Evolutionary conservation across 805 yeast species (phyloP).

Genomic region (Groenewaldozyma salmanticensis): DNA sequence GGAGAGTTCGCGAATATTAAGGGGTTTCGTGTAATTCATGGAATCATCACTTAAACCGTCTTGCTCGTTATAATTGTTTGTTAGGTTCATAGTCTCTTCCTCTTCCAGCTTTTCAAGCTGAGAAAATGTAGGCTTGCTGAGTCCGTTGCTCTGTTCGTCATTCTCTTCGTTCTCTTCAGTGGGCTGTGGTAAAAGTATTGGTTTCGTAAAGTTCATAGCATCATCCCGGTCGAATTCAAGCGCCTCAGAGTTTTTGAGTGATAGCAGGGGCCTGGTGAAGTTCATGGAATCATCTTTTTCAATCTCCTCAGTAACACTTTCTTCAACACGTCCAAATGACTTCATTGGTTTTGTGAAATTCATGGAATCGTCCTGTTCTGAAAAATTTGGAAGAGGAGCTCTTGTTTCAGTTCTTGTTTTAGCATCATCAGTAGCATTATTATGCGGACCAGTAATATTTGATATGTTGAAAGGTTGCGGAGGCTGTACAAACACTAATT

Average conservation of each 20-base stretch:
- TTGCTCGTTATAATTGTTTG: not conserved
- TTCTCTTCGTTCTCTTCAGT: not conserved
- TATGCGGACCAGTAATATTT: too few species aligned
- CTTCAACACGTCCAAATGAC: not conserved
- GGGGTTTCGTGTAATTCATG: not conserved
- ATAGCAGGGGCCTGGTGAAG: conserved; percentile 2
- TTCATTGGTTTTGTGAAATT: conserved; percentile 5
- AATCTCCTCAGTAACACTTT: conserved; percentile 3
- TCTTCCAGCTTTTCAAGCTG: not conserved
- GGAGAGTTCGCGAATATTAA: too few species aligned
- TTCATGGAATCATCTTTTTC: conserved; percentile 1
- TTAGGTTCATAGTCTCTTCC: conserved; percentile 3
- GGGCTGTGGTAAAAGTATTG: not conserved
- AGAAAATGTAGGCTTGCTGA: not conserved
- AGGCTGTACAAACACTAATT: too few species aligned
- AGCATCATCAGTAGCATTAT: too few species aligned
- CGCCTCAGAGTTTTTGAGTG: not conserved
- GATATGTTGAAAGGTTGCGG: too few species aligned
- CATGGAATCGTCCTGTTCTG: conserved; percentile 6
- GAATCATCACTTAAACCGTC: not conserved
- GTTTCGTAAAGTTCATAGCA: conserved; percentile 12
- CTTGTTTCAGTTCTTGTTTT: too few species aligned
- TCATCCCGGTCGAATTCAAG: conserved; percentile 8
- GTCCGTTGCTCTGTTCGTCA: not conserved
- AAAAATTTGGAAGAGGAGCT: too few species aligned